Evolutionary conservation across 2,329 filamentous ascomycete species (phyloP), one percentile per base, ranked within the genome.

Genomic region (Pseudocercospora ulei): DNA sequence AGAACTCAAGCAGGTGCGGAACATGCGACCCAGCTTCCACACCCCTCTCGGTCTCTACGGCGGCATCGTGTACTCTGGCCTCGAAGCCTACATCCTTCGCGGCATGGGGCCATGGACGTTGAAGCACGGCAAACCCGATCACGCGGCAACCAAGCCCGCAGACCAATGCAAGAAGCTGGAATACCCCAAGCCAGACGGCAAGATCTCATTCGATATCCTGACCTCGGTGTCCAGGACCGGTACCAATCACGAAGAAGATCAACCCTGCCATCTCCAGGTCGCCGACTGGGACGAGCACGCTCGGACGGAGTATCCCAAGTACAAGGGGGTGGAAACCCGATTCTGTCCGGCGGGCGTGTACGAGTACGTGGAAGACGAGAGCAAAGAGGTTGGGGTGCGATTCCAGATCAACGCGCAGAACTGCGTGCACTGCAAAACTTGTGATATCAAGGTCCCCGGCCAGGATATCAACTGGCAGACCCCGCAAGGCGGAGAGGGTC

Each of bases 401-500:
- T 98, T 98, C 68, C 88, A 96, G 66, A 98, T 98, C 60, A 96
- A 96, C 58, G 69, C 87, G 33, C 88, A 96, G 63, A 96, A 95
- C 66, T 98, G 90, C 62, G 93, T 98, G 50, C 90, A 98, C 66
- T 98, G 90, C 73, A 98, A 98, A 73, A 98, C 90, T 8, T 98
- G 90, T 62, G 90, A 98, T 63, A 98, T 98, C 68, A 98, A 98
- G 68, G 88, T 85, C 9, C 90, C 90, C 5, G 76, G 80, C 47
- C 90, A 98, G 67, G 90, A 96, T 59, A 96, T 98, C 65, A 95
- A 94, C 24, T 61, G 85, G 85, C 76, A 85, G 53, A 90, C 90
- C 19, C 90, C 90, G 4, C 86, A 95, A 43, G 59, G 90, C 50
- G 90, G 88, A 35, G 90, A 79, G 56, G 75, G 75, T 3, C 75